Base-by-base conservation (phyloP, 75 land plant genomes). In the Picea sitchensis region DNA sequence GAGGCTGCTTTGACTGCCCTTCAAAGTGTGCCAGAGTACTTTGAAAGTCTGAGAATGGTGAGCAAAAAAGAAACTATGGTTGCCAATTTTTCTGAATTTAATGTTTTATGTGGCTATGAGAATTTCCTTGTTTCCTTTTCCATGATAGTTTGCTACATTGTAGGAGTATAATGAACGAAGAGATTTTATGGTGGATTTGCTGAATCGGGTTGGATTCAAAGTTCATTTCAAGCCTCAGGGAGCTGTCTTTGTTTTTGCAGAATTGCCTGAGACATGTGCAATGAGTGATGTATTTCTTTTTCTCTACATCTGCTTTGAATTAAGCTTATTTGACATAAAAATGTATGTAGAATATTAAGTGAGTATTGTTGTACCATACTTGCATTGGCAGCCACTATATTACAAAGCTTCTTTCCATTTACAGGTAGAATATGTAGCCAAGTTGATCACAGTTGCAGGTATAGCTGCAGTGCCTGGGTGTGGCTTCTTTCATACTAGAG, bases 391-490 rank as follows among this genome's bases (percentile, higher is more conserved):
- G 61, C 63, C 56, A 44, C 18, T 63, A 61, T 68, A 8, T 61
- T 51, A 61, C 41, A 74, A 41, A 47, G 18, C 5, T 41, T 32
- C 69, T 57, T 41, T 81, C 6, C 78, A 41, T 65, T 60, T 23
- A 23, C 87, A 96, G 99, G 83, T 96, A 13, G 98, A 94, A 71
- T 96, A 86, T 86, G 98, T 88, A 32, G 75, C 80, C 7, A 81
- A 92, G 65, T 80, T 94, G 72, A 92, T 96, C 38, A 77, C 86
- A 76, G 73, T 84, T 76, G 93, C 95, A 5, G 99, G 98, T 6
- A 93, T 96, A 41, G 99, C 94, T 36, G 88, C 92, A 34, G 99
- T 96, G 0, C 99, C 99, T 77, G 99, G 99, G 13, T 65, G 86
- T 80, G 93, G 94, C 54, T 96, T 96, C 58, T 96, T 96, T 67